phyloP scores from a whole-genome alignment of 257 asterid species.

The Lantana camara region DNA sequence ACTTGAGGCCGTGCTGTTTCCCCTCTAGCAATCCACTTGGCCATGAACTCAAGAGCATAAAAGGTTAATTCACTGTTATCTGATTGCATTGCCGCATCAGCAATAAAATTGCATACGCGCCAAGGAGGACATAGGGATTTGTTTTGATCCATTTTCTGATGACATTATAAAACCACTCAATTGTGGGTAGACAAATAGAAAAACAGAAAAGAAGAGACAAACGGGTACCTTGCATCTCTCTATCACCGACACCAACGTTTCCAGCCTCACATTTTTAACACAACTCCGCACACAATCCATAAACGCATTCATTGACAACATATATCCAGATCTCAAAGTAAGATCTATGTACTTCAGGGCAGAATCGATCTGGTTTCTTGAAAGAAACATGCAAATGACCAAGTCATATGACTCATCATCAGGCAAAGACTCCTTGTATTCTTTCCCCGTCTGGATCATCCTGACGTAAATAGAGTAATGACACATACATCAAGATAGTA shows the following conservation, averaged over 20 bases:
- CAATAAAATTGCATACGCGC: conserved; percentile 63
- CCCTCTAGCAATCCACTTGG: conserved; percentile 73
- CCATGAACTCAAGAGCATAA: conserved; percentile 80
- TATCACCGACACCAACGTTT: conserved; percentile 63
- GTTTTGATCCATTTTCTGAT: conserved; percentile 90
- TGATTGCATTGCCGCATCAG: conserved; percentile 67
- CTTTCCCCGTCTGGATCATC: conserved; percentile 77
- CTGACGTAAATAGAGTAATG: conserved; percentile 53
- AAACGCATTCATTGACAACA: conserved; percentile 60
- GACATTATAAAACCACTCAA: conserved; percentile 33
- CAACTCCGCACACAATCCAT: conserved; percentile 56
- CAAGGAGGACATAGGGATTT: conserved; percentile 73
- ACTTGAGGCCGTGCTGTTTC: conserved; percentile 60
- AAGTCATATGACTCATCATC: conserved; percentile 82
- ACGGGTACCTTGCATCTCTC: conserved; percentile 87
- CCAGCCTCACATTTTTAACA: conserved; percentile 51
- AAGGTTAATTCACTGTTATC: conserved; percentile 69
- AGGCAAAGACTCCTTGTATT: conserved; percentile 71
- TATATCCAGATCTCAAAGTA: conserved; percentile 64
- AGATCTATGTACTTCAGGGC: conserved; percentile 69
- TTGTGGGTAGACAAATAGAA: conserved; percentile 14
- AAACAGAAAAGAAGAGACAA: conserved; percentile 21
- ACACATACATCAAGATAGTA: conserved; percentile 27
- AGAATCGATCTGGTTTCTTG: conserved; percentile 55
- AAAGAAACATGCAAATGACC: conserved; percentile 67